A percentile compares a stretch with the other conserved stretches of the same genome.
Evolutionary conservation across 306 rosid species (phyloP).

Genomic region (Malus orientalis): DNA sequence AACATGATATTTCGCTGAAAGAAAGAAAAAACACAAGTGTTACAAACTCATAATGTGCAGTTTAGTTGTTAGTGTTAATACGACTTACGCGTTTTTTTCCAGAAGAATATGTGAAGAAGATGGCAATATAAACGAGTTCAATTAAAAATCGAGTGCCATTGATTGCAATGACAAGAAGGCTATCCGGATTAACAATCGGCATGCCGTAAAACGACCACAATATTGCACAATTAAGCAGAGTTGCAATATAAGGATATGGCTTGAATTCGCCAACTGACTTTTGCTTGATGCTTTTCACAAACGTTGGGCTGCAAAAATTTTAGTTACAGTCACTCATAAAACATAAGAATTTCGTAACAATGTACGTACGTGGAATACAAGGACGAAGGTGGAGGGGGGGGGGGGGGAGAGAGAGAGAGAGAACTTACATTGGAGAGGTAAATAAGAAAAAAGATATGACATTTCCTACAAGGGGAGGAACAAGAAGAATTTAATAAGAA

Average conservation of each 20-base stretch:
- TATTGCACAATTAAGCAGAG: slow-evolving; percentile 44
- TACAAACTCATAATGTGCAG: too few relatives aligned
- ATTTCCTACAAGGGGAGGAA: slow-evolving; percentile 34
- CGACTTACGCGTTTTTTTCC: slow-evolving; percentile 34
- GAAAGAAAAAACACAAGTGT: neutral
- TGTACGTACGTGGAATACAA: neutral
- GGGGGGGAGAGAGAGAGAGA: too few relatives aligned
- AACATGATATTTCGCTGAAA: slow-evolving; percentile 45
- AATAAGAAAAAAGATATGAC: slow-evolving; percentile 45
- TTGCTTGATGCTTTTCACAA: slow-evolving; percentile 28
- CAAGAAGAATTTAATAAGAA: neutral
- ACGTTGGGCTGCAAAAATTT: slow-evolving; percentile 39
- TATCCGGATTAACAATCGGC: slow-evolving; percentile 47
- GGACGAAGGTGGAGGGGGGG: neutral
- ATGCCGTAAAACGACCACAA: slow-evolving; percentile 51
- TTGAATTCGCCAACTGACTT: slow-evolving; percentile 54
- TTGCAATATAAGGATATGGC: slow-evolving; percentile 60
- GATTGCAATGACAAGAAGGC: slow-evolving; percentile 39
- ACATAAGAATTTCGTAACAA: neutral
- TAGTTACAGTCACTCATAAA: neutral
- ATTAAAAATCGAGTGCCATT: slow-evolving; percentile 43
- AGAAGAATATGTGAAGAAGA: slow-evolving; percentile 29
- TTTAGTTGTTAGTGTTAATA: too few relatives aligned
- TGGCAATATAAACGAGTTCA: slow-evolving; percentile 39
- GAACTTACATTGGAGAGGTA: slow-evolving; percentile 48